Evolutionary conservation across 371 early-diverging fungal species (phyloP), one percentile per base, ranked within the genome.

Genomic region (Mycotypha africana): DNA sequence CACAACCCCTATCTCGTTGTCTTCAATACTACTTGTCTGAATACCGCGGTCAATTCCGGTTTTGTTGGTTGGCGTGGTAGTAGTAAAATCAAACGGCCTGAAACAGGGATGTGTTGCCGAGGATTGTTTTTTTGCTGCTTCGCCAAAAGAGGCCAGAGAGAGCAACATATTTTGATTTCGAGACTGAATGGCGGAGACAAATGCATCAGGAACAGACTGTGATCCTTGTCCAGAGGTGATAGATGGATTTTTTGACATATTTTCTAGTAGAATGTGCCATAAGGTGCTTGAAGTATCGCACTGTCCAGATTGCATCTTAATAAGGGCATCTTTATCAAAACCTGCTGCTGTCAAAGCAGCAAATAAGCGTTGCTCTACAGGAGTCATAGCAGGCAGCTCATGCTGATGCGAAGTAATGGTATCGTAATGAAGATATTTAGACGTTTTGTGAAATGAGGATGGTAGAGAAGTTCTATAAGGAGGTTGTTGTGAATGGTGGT

Each of bases 261-360:
- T 70, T 16, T 73, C 76, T 20, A 88, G 56, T 7, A 88, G 59
- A 35, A 88, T 59, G 48, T 85, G 83, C 88, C 88, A 90, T 10
- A 88, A 60, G 9, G 85, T 86, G 37, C 81, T 76, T 26, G 75
- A 68, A 2, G 80, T 71, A 52, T 87, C 84, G 44, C 88, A 84
- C 15, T 78, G 67, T 34, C 84, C 76, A 4, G 78, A 55, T 17
- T 79, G 79, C 45, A 88, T 82, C 34, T 79, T 78, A 30, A 64
- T 70, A 22, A 82, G 49, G 16, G 85, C 77, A 16, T 63, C 65
- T 26, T 70, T 70, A 53, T 90, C 84, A 34, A 90, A 72, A 2
- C 91, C 91, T 11, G 82, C 71, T 5, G 70, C 62, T 3, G 64
- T 65, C 10, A 88, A 57, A 4, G 78, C 61, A 23, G 60, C 39